Evolutionary conservation across 441 rosid species (phyloP), one percentile per base, ranked within the genome.

Genomic region (Adansonia gregorii): DNA sequence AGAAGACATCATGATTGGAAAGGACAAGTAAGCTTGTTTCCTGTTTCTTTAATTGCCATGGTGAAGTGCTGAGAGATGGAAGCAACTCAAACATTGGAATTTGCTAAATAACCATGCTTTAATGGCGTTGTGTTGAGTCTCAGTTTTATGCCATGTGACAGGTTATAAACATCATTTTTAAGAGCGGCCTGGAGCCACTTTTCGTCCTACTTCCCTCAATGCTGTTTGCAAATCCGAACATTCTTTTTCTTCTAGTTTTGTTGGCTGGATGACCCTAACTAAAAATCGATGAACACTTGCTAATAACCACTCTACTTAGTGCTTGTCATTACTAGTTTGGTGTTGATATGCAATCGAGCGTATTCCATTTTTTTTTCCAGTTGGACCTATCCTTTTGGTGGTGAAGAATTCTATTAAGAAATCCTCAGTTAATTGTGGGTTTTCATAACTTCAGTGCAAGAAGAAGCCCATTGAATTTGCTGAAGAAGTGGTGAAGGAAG

Each of bases 401-500:
- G n/a, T 39, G 67, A 51, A 6, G 54, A 74, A 45, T 69, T 6
- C 0, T 64, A 10, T 7, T 11, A 6, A 22, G 76, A 14, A 41
- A 45, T 22, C 35, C 7, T 77, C n/a, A 3, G 12, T 20, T 55
- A 22, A 39, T 59, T 49, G 7, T 72, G 56, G 49, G n/a, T 59
- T 49, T 78, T 17, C 52, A 15, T 81, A 65, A 8, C 68, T 77
- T 68, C 91, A 94, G 94, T 87, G 98, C 82, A 80, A 67, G 80
- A 89, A 87, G 87, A 83, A 73, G 56, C 95, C 94, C 2, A 60
- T 45, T 79, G 91, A 89, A 78, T 93, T 90, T 71, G 98, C 95
- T 0, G 82, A 86, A 76, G 92, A 91, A 82, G 79, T 89, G 46
- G 78, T 49, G 67, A 81, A 84, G 60, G 91, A 89, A 67, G 83